Evolutionary conservation across 345 rosid species (phyloP).

Genomic region (Euphorbia tirucalli): DNA sequence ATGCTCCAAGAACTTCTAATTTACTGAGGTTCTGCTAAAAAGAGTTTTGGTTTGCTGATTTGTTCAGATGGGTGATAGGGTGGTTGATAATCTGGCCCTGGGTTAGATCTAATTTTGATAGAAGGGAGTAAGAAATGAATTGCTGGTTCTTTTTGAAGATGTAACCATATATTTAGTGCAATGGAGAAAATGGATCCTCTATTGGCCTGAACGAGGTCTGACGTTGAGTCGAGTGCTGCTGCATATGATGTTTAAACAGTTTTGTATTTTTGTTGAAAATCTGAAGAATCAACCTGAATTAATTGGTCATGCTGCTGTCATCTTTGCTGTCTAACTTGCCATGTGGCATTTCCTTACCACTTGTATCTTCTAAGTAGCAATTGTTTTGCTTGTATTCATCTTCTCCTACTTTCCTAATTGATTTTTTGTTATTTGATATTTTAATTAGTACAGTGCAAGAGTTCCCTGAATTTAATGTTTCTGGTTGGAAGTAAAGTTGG

Average conservation of each 20-base stretch:
- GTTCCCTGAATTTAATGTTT: not conserved
- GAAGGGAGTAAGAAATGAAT: not conserved
- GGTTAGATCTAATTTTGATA: not conserved
- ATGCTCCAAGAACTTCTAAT: not conserved
- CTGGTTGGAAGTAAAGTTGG: not conserved
- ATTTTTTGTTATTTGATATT: not conserved
- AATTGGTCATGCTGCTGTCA: not conserved
- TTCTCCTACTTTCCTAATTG: not conserved
- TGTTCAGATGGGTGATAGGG: not conserved
- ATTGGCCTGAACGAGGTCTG: too few species aligned
- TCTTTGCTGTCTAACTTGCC: not conserved
- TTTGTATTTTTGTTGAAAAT: not conserved
- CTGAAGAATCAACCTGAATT: not conserved
- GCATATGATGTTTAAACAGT: not conserved
- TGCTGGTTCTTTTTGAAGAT: not conserved
- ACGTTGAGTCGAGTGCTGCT: not conserved
- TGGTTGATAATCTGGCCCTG: not conserved
- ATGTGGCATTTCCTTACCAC: not conserved
- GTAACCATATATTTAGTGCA: not conserved
- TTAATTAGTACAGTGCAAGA: not conserved
- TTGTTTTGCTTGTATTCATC: not conserved
- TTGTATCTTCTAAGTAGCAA: not conserved
- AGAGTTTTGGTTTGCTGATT: not conserved
- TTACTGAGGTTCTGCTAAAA: not conserved
- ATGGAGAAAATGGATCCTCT: not conserved